phyloP scores from a whole-genome alignment of 2,329 filamentous ascomycete species.

The Erysiphe pulchra region DNA sequence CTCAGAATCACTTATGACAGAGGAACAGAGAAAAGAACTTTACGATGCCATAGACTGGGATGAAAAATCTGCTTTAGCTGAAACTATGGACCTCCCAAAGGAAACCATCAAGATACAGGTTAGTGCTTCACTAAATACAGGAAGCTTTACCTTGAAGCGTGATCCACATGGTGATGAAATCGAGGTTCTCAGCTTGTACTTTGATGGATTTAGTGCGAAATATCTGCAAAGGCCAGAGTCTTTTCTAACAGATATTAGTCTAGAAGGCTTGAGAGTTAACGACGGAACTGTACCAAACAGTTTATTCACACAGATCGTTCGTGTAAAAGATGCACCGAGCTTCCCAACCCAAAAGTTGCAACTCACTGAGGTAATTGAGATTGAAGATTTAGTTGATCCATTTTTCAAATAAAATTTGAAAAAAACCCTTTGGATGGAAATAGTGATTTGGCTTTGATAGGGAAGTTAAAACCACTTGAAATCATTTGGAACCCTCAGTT shows the following conservation, averaged over 20 bases:
- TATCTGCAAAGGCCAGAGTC: conserved; percentile 79
- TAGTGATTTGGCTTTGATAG: conserved; percentile 70
- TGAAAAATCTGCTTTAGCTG: conserved; percentile 72
- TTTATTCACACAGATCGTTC: conserved; percentile 81
- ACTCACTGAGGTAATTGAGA: conserved; percentile 16
- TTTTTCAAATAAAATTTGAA: conserved; percentile 86
- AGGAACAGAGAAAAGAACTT: conserved; percentile 85
- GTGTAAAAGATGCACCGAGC: conserved; percentile 65
- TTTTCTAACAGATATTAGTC: conserved; percentile 61
- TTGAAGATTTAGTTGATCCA: conserved; percentile 30
- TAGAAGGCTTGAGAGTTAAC: conserved; percentile 81
- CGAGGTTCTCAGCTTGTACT: conserved; percentile 75
- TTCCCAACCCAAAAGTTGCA: conserved; percentile 15
- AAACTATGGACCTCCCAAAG: conserved; percentile 67
- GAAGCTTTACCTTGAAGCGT: conserved; percentile 82
- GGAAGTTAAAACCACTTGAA: conserved; percentile 85
- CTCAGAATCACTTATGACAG: conserved; percentile 70
- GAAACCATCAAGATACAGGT: conserved; percentile 85
- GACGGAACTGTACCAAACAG: conserved; percentile 85
- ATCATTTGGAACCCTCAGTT: conserved; percentile 95
- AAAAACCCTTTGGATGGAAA: conserved; percentile 84
- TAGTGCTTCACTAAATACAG: conserved; percentile 78
- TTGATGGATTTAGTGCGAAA: conserved; percentile 83
- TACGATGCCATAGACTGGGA: conserved; percentile 98
- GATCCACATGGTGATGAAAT: conserved; percentile 52